These are phyloP conservation scores for Cucurbita moschata DNA, from an alignment of 306 rosid genomes.

Conservation along the genomic window DNA sequence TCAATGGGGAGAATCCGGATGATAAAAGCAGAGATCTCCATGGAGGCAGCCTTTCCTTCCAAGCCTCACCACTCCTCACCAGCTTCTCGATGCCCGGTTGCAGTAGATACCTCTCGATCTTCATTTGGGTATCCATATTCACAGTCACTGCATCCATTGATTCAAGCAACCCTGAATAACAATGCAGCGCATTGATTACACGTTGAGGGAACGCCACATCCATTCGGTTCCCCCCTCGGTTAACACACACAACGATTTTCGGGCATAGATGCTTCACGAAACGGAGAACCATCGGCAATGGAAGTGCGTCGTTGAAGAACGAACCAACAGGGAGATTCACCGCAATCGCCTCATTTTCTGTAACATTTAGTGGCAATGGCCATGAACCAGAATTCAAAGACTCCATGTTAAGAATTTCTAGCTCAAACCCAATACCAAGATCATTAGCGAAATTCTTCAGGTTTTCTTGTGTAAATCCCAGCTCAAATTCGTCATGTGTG, in stretches of 20 bases:
- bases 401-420: conserved; percentile 45
- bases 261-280: conserved; percentile 68
- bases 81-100: conserved; percentile 70
- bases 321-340: conserved; percentile 55
- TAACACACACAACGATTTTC: conserved; percentile 55
- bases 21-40: conserved; percentile 49
- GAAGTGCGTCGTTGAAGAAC: conserved; percentile 28
- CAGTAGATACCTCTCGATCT: conserved; percentile 54
- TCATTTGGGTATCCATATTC: conserved; percentile 46
- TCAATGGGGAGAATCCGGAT: conserved; percentile 60
- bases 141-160: conserved; percentile 64
- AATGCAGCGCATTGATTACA: conserved; percentile 34
- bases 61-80: conserved; percentile 27
- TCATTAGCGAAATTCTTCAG: conserved; percentile 60
- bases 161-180: conserved; percentile 46
- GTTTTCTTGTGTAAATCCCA: conserved; percentile 62
- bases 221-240: conserved; percentile 43
- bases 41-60: conserved; percentile 30
- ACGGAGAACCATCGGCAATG: conserved; percentile 43
- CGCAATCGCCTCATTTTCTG: conserved; percentile 49
- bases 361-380: conserved; percentile 35
- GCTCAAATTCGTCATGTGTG: conserved; percentile 45
- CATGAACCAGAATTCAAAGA: conserved; percentile 44
- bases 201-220: conserved; percentile 56
- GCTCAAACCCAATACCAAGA: conserved; percentile 51